Percentiles rank a stretch among this genome's conserved stretches.
Conservation (phyloP, 2,329 filamentous ascomycete species). For the Hymenoscyphus linearis region DNA sequence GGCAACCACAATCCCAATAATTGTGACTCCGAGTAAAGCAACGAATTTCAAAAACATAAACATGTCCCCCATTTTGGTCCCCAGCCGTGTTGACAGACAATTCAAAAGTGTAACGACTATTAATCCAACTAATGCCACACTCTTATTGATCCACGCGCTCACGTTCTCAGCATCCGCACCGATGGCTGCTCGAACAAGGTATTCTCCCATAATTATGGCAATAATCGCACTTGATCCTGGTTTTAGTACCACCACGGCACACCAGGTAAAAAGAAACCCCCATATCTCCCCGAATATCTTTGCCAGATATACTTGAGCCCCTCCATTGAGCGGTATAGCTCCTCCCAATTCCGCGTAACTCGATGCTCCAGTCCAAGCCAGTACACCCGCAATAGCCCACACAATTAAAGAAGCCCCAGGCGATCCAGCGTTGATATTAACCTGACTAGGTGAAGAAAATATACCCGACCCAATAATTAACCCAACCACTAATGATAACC, state of each 20-base stretch:
- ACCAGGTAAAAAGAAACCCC: conserved; percentile 96
- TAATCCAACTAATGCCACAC: conserved; percentile 73
- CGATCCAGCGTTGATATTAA: conserved; percentile 86
- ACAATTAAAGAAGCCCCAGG: conserved; percentile 86
- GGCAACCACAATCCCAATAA: conserved; percentile 86
- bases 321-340: conserved; percentile 91
- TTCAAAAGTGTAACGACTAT: conserved; percentile 77
- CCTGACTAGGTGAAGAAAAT: conserved; percentile 89
- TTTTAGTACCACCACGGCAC: conserved; percentile 87
- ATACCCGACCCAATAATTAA: conserved; percentile 95
- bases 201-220: conserved; percentile 96
- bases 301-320: conserved; percentile 85
- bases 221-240: conserved; percentile 92
- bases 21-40: conserved; percentile 77
- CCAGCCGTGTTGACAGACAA: conserved; percentile 83
- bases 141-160: conserved; percentile 86
- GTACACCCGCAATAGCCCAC: conserved; percentile 83
- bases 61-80: conserved; percentile 79
- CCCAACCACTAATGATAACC: conserved; percentile 82
- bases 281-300: conserved; percentile 94
- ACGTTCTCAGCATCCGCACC: conserved; percentile 79
- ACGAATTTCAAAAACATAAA: conserved; percentile 98
- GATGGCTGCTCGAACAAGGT: conserved; percentile 81
- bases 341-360: conserved; percentile 95
- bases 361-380: conserved; percentile 93